Conservation (phyloP, 495 filamentous ascomycete species). For the Penicillium salamii region DNA sequence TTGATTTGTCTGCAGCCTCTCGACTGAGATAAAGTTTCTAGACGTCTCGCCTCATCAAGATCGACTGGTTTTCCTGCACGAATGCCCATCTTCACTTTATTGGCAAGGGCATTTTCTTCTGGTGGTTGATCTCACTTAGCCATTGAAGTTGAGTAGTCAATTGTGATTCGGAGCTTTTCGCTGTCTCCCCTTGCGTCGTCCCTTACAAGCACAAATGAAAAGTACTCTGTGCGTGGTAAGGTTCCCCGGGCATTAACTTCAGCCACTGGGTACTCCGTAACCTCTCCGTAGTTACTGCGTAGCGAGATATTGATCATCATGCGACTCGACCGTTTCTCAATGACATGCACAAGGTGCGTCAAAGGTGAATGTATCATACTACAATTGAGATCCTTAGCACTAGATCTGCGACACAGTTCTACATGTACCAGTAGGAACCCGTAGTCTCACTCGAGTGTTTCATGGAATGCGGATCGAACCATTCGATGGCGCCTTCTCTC, state of each 20-base stretch:
- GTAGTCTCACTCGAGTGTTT: not conserved
- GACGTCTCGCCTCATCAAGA: slow-evolving; percentile 14
- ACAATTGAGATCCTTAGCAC: slow-evolving; percentile 3
- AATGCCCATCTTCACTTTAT: not conserved
- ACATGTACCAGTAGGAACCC: not conserved
- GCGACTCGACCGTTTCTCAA: slow-evolving; percentile 26
- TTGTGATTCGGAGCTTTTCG: slow-evolving; percentile 15
- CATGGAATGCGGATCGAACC: slow-evolving; percentile 1
- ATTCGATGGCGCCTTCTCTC: not conserved
- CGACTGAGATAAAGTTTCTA: slow-evolving; percentile 25
- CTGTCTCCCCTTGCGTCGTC: slow-evolving; percentile 20
- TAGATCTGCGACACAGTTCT: not conserved
- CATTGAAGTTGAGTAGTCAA: not conserved
- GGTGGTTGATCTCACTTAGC: not conserved
- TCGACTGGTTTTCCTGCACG: slow-evolving; percentile 6
- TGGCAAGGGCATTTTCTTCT: not conserved
- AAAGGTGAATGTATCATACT: slow-evolving; percentile 1
- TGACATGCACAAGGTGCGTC: not conserved
- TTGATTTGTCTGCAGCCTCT: slow-evolving; percentile 21
- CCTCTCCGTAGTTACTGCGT: slow-evolving; percentile 1
- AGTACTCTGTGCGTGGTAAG: slow-evolving; percentile 8
- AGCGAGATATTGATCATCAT: slow-evolving; percentile 10
- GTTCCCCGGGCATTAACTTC: slow-evolving; percentile 14
- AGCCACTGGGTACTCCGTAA: slow-evolving; percentile 6
- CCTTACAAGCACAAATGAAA: slow-evolving; percentile 8